Evolutionary conservation across 129 eudicot genomes (phyloP), one percentile per base, ranked within the genome.

Genomic region (Flaveria ramosissima): DNA sequence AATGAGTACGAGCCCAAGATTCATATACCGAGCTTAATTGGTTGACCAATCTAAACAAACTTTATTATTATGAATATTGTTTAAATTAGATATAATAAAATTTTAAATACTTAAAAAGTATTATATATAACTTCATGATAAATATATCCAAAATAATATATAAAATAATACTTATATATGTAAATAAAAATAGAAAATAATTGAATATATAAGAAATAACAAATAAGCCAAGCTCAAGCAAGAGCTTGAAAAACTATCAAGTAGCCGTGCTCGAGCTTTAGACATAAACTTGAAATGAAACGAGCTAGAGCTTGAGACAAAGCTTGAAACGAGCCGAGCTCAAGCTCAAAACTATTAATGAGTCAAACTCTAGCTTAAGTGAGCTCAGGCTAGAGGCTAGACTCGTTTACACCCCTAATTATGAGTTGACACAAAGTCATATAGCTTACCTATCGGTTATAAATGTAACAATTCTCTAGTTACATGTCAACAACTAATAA

Each of bases 361-460:
- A 11, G 6, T 6, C n/a, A 17, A 17, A 3, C 53, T 47, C 53
- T 3, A 14, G 53, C 6, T 48, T 13, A 47, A 13, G 52, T 13
- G 52, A 47, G 16, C 52, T 0, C 12, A 4, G 1, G 1, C 53
- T 48, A 6, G 17, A 0, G 3, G 39, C 39, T 32, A 7, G 0
- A 17, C 6, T 48, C 0, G 6, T 48, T 13, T 48, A 48, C 53
- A 48, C 7, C 53, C 17, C 23, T 39, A 15, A 2, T 36, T 73
- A 3, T 46, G 48, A 43, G 19, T 30, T 57, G 60, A 9, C 71
- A 63, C 9, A 46, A 15, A 75, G 61, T 53, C 74, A 66, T 16
- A 21, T 17, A 17, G 9, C 62, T 7, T 56, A 56, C 13, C 17
- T 5, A 27, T 27, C 42, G 26, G 19, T 61, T 24, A 12, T 12